Conservation (phyloP, 1,139 yeast species). For the Diutina catenulata region DNA sequence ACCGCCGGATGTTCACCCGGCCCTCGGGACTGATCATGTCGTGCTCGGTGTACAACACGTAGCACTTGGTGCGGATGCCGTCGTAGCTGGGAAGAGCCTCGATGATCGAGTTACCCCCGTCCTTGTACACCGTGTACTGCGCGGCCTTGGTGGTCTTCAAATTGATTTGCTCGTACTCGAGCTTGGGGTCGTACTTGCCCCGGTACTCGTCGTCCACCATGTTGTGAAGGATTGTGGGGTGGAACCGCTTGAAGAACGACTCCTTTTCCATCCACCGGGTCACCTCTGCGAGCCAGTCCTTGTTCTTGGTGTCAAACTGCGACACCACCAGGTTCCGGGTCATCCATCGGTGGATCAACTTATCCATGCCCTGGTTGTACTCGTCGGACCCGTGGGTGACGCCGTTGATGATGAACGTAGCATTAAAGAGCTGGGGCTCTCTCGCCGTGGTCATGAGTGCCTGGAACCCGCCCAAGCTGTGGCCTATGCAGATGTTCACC, state of each 20-base stretch:
- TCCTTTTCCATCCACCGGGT: neutral
- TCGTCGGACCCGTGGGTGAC: neutral
- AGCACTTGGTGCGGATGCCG: neutral
- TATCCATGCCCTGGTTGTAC: neutral
- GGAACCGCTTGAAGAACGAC: constrained; percentile 4
- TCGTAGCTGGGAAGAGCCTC: constrained; percentile 2
- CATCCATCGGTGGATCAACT: neutral
- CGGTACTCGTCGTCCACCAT: constrained; percentile 2
- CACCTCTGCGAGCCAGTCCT: neutral
- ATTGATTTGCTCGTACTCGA: neutral
- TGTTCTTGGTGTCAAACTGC: constrained; percentile 1
- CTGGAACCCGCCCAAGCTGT: constrained; percentile 1
- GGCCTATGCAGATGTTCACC: constrained; percentile 2
- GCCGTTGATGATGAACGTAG: neutral
- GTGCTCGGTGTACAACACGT: neutral
- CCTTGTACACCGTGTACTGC: neutral
- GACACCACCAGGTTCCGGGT: neutral
- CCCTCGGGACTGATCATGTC: constrained; percentile 2
- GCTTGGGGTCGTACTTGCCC: neutral
- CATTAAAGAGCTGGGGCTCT: constrained; percentile 2
- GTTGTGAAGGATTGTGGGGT: neutral
- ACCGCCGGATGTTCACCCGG: neutral
- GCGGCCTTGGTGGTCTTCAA: neutral
- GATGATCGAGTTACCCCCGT: neutral
- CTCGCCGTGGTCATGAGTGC: neutral